Percentiles rank a stretch among this genome's conserved stretches.
These are phyloP conservation scores for Priceomyces castillae DNA, from an alignment of 805 yeast species.

Conservation along the genomic window DNA sequence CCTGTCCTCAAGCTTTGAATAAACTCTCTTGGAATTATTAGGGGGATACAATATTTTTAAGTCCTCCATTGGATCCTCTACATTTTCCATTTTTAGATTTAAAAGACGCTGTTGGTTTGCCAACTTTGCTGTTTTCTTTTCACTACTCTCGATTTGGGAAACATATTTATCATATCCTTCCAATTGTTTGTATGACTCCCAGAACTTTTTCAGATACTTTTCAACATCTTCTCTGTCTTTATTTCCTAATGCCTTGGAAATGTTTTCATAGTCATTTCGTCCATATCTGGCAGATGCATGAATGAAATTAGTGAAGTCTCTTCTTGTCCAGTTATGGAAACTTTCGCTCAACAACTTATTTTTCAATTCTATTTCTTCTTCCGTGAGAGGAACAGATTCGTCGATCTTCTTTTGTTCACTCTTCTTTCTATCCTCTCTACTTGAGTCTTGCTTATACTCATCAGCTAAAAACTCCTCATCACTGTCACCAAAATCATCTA, in stretches of 20 bases:
- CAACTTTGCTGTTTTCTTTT: slow-evolving; percentile 58
- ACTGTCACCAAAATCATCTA: slow-evolving; percentile 59
- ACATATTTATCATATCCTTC: slow-evolving; percentile 72
- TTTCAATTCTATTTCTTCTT: slow-evolving; percentile 57
- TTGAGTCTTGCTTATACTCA: slow-evolving; percentile 38
- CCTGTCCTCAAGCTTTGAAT: slow-evolving; percentile 67
- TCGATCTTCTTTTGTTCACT: slow-evolving; percentile 57
- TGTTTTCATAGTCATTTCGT: slow-evolving; percentile 45
- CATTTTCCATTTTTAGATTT: slow-evolving; percentile 49
- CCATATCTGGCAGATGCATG: slow-evolving; percentile 71
- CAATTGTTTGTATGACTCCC: slow-evolving; percentile 57
- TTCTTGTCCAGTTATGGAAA: slow-evolving; percentile 66
- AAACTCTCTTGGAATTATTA: slow-evolving; percentile 74
- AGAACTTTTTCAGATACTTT: slow-evolving; percentile 57
- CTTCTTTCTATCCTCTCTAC: slow-evolving; percentile 35
- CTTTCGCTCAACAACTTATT: slow-evolving; percentile 53
- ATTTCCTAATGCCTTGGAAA: slow-evolving; percentile 54
- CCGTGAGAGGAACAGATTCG: slow-evolving; percentile 55
- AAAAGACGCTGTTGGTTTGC: slow-evolving; percentile 55
- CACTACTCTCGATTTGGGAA: slow-evolving; percentile 70
- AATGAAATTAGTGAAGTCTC: slow-evolving; percentile 71
- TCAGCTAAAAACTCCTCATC: slow-evolving; percentile 50
- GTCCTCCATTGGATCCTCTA: slow-evolving; percentile 60
- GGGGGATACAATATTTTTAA: slow-evolving; percentile 72
- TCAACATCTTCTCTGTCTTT: slow-evolving; percentile 60